These are phyloP conservation scores for Nelumbo lutea DNA, from an alignment of 164 flowering plant genomes.

Conservation along the genomic window DNA sequence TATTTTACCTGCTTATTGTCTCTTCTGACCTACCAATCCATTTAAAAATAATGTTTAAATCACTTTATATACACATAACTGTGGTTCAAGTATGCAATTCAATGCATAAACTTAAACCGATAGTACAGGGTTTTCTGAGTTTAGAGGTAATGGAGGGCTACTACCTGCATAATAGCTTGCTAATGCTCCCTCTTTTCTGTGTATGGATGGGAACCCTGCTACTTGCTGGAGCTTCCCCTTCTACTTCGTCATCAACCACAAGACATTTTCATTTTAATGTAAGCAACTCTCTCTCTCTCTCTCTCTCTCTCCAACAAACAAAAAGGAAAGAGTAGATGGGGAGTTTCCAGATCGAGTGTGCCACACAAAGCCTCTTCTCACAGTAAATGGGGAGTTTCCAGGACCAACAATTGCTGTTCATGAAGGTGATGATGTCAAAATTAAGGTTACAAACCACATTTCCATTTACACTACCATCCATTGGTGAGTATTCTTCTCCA, in stretches of 20 bases:
- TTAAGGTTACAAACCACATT: conserved; percentile 37
- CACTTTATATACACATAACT: too few relatives aligned
- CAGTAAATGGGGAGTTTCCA: conserved; percentile 53
- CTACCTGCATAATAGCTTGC: not conserved
- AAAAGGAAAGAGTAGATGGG: not conserved
- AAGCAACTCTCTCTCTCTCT: conserved; percentile 8
- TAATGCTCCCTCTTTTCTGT: not conserved
- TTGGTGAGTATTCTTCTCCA: conserved; percentile 29
- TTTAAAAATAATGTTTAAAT: too few relatives aligned
- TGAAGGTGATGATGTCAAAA: conserved; percentile 49
- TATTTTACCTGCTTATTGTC: too few relatives aligned
- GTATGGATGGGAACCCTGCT: not conserved
- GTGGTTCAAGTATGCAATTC: too few relatives aligned
- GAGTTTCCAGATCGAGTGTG: conserved; percentile 43
- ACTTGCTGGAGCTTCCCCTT: not conserved
- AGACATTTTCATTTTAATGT: conserved; percentile 32
- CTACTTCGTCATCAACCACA: conserved; percentile 16
- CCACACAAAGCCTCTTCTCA: conserved; percentile 33
- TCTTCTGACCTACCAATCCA: too few relatives aligned
- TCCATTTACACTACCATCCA: conserved; percentile 43
- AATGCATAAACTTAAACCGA: not conserved
- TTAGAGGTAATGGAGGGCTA: not conserved
- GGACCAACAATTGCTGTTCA: conserved; percentile 50
- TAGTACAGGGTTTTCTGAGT: not conserved
- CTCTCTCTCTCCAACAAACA: not conserved